Conservation (phyloP, 768 basidiomycete species). For the Kwoniella dendrophila region DNA sequence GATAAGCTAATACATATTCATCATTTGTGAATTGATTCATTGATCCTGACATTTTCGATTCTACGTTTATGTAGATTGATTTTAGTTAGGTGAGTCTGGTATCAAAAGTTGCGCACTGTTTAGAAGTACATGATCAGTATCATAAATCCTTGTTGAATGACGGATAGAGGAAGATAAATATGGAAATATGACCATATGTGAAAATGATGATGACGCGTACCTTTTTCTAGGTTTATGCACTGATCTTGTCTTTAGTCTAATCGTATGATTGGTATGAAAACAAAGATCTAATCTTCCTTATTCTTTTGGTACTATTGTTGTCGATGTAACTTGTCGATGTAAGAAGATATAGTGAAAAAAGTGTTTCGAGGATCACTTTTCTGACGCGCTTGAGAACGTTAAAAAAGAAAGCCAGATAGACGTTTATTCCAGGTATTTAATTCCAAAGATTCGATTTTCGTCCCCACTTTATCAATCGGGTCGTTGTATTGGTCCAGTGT, state of each 20-base stretch:
- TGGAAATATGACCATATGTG: not conserved
- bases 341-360: not conserved
- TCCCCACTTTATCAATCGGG: too few relatives aligned
- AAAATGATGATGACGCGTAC: slow-evolving; percentile 18
- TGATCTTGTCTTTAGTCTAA: not conserved
- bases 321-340: not conserved
- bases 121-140: not conserved
- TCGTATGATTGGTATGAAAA: not conserved
- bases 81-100: not conserved
- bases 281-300: not conserved
- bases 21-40: slow-evolving; percentile 57
- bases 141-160: not conserved
- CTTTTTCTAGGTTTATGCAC: slow-evolving; percentile 9
- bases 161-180: not conserved
- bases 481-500: too few relatives aligned
- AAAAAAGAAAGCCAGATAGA: too few relatives aligned
- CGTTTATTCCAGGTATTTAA: too few relatives aligned
- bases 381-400: too few relatives aligned
- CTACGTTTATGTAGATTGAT: not conserved
- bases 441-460: too few relatives aligned
- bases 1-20: slow-evolving; percentile 89
- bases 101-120: slow-evolving; percentile 18
- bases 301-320: slow-evolving; percentile 2
- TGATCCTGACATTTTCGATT: slow-evolving; percentile 13
- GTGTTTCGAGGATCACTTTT: not conserved